These are phyloP conservation scores for Cyberlindnera meyerae DNA, from an alignment of 805 yeast genomes.

Conservation along the genomic window DNA sequence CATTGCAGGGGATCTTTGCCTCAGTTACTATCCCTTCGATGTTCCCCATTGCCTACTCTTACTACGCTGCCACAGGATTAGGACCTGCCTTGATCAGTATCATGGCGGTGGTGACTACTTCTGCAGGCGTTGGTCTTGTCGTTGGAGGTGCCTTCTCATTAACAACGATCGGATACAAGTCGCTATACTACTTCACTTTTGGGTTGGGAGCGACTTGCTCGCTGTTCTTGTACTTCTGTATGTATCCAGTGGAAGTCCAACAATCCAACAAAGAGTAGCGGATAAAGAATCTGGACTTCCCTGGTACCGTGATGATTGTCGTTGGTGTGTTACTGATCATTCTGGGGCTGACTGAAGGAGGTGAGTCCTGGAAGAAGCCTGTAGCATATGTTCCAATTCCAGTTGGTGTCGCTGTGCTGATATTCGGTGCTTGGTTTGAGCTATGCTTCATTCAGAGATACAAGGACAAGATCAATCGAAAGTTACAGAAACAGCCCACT, in stretches of 20 bases:
- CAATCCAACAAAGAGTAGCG: constrained; percentile 6
- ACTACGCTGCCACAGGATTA: constrained; percentile 26
- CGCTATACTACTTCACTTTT: constrained; percentile 34
- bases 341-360: constrained; percentile 42
- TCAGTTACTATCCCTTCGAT: constrained; percentile 37
- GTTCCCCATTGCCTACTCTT: constrained; percentile 29
- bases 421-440: constrained; percentile 29
- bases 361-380: constrained; percentile 37
- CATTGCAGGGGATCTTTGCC: constrained; percentile 41
- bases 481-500: no score
- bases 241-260: constrained; percentile 18
- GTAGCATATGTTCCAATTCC: constrained; percentile 37
- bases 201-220: constrained; percentile 25
- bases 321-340: constrained; percentile 34
- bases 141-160: constrained; percentile 42
- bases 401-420: constrained; percentile 32
- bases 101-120: constrained; percentile 26
- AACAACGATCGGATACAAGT: constrained; percentile 35
- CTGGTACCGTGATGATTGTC: constrained; percentile 30
- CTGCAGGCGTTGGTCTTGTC: constrained; percentile 36
- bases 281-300: constrained; percentile 30
- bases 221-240: constrained; percentile 25
- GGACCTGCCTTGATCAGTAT: constrained; percentile 26
- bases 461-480: constrained; percentile 4
- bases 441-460: constrained; percentile 15